A percentile compares a stretch with the other conserved stretches of the same genome.
Evolutionary conservation across 495 filamentous ascomycete species (phyloP).

Genomic region (Glarea lozoyensis): DNA sequence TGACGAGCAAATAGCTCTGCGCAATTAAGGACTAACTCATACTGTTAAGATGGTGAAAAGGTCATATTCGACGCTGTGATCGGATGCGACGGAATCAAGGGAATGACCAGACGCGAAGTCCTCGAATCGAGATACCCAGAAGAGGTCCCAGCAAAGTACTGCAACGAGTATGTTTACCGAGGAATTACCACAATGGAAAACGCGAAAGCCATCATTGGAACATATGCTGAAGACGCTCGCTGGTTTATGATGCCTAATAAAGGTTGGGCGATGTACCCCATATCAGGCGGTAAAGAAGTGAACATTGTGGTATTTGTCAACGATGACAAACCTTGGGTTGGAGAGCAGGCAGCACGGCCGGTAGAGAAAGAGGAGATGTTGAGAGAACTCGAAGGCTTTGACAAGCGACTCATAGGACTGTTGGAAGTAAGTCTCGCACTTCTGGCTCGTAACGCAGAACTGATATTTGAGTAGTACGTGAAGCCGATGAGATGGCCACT

Average conservation of each 20-base stretch:
- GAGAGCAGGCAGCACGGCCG: conserved; percentile 1
- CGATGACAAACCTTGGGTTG: conserved; percentile 2
- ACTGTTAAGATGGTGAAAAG: conserved; percentile 21
- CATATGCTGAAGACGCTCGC: conserved; percentile 41
- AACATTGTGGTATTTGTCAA: conserved; percentile 25
- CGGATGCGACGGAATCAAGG: conserved; percentile 51
- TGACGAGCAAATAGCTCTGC: too few relatives aligned
- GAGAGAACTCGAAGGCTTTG: conserved; percentile 15
- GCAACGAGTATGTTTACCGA: conserved; percentile 36
- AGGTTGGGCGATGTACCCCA: conserved; percentile 49
- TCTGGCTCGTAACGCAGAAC: too few relatives aligned
- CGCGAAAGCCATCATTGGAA: conserved; percentile 33
- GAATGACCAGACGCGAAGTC: conserved; percentile 36
- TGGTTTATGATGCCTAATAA: conserved; percentile 42
- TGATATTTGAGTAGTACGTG: conserved; percentile 11
- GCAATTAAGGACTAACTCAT: too few relatives aligned
- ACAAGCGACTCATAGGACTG: conserved; percentile 17
- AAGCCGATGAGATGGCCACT: conserved; percentile 46
- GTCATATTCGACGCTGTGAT: conserved; percentile 34
- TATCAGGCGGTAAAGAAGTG: conserved; percentile 36
- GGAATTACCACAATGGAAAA: conserved; percentile 48
- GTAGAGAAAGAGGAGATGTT: conserved; percentile 22
- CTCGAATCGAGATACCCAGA: conserved; percentile 25
- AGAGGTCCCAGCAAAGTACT: conserved; percentile 20
- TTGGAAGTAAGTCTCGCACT: conserved; percentile 10